Conservation (phyloP, 805 yeast genomes). For the Cyberlindnera japonica region DNA sequence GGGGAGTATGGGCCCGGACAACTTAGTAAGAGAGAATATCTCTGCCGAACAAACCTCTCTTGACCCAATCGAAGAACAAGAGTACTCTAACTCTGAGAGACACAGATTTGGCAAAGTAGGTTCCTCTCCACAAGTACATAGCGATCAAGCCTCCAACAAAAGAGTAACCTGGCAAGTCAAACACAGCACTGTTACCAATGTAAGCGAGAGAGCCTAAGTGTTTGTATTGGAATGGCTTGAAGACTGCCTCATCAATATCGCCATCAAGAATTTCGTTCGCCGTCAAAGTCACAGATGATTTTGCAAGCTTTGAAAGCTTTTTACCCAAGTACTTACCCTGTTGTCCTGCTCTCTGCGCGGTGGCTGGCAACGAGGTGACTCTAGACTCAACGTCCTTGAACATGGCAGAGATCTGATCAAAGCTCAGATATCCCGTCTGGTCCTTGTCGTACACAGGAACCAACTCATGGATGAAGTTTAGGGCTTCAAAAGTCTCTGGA, state of each 20-base stretch:
- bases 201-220: conserved; percentile 69
- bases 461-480: conserved; percentile 45
- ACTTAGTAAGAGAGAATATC: conserved; percentile 32
- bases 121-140: conserved; percentile 73
- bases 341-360: conserved; percentile 71
- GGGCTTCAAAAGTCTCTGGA: conserved; percentile 57
- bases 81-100: conserved; percentile 60
- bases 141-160: conserved; percentile 64
- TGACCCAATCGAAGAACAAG: conserved; percentile 65
- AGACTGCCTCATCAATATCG: conserved; percentile 52
- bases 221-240: conserved; percentile 56
- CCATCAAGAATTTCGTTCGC: conserved; percentile 46
- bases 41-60: conserved; percentile 56
- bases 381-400: conserved; percentile 55
- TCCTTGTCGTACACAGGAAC: conserved; percentile 50
- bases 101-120: conserved; percentile 65
- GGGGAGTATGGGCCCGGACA: not conserved
- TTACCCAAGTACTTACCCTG: conserved; percentile 65
- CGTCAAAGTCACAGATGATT: conserved; percentile 39
- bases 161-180: conserved; percentile 58
- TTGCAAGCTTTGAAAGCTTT: conserved; percentile 52
- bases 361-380: conserved; percentile 66
- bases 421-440: conserved; percentile 46
- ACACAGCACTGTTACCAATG: conserved; percentile 67
- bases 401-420: conserved; percentile 47